phyloP scores from a whole-genome alignment of 768 basidiomycete genomes.

The Tylopilus rubrobrunneus region DNA sequence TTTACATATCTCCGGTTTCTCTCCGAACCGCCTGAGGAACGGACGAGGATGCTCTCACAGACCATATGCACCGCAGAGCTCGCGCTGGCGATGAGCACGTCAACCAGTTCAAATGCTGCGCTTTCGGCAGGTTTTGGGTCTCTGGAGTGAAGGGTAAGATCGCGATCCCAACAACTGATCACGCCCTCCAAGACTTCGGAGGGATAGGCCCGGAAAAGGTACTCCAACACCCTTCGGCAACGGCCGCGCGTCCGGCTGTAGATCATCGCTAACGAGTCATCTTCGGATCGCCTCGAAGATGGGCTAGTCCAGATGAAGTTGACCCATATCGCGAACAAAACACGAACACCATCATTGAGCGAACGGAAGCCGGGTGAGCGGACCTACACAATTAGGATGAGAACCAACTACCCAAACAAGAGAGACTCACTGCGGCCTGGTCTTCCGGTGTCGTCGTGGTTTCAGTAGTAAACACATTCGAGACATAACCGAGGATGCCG shows the following conservation, averaged over 20 bases:
- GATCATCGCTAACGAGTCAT: constrained; percentile 66
- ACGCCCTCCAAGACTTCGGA: constrained; percentile 81
- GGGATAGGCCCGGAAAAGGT: constrained; percentile 77
- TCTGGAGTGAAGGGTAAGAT: constrained; percentile 43
- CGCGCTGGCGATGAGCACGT: constrained; percentile 77
- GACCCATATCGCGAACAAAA: constrained; percentile 74
- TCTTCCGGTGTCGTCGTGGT: constrained; percentile 47
- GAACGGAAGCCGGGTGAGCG: constrained; percentile 74
- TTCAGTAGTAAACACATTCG: constrained; percentile 87
- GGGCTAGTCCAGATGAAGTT: constrained; percentile 50
- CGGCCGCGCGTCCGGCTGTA: constrained; percentile 64
- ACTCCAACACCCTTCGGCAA: constrained; percentile 77
- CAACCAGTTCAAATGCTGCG: constrained; percentile 76
- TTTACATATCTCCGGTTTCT: constrained; percentile 59
- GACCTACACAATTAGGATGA: constrained; percentile 33
- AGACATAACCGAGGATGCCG: constrained; percentile 85
- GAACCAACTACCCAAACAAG: neutral
- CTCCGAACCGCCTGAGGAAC: constrained; percentile 54
- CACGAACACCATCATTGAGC: constrained; percentile 77
- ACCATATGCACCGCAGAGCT: constrained; percentile 86
- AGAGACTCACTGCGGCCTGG: constrained; percentile 49
- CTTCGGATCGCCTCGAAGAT: constrained; percentile 46
- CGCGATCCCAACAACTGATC: constrained; percentile 76
- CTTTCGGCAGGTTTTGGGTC: constrained; percentile 39
- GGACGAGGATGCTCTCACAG: constrained; percentile 73